Evolutionary conservation across 2,329 filamentous ascomycete genomes (phyloP).

Genomic region (Trichoderma gracile): DNA sequence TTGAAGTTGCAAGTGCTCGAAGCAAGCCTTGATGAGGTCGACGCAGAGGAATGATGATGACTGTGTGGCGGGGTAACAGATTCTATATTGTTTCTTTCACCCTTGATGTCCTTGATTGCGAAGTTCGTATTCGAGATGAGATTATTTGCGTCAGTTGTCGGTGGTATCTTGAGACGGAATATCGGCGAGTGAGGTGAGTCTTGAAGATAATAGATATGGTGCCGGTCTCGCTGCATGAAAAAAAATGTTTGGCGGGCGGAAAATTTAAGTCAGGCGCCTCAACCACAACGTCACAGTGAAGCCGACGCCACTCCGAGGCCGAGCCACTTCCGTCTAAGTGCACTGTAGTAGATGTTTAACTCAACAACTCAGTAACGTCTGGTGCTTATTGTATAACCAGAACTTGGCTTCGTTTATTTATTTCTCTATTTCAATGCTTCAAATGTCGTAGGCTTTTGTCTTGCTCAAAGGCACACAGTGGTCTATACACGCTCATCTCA

Average conservation of each 20-base stretch:
- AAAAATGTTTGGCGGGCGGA: constrained; percentile 7
- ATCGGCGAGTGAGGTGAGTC: background rate
- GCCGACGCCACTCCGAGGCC: constrained; percentile 22
- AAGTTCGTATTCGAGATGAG: background rate
- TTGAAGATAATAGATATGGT: background rate
- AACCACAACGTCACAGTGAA: background rate
- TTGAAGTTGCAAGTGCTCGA: constrained; percentile 36
- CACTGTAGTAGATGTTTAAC: background rate
- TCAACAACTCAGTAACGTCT: too few species aligned
- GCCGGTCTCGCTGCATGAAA: constrained; percentile 18
- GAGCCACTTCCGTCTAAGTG: background rate
- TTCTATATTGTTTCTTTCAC: background rate
- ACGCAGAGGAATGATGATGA: constrained; percentile 12
- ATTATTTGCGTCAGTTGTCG: background rate
- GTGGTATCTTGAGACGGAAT: background rate
- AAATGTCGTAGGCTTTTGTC: background rate
- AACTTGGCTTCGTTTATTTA: too few species aligned
- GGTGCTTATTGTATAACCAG: too few species aligned
- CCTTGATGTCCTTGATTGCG: background rate
- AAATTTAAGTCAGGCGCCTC: constrained; percentile 18
- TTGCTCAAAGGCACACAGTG: background rate
- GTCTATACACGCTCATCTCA: too few species aligned
- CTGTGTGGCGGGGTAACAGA: background rate
- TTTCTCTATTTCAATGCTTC: background rate
- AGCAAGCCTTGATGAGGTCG: background rate